These are phyloP conservation scores for Ascochyta viciae-villosae DNA, from an alignment of 2,329 filamentous ascomycete species.

Conservation along the genomic window DNA sequence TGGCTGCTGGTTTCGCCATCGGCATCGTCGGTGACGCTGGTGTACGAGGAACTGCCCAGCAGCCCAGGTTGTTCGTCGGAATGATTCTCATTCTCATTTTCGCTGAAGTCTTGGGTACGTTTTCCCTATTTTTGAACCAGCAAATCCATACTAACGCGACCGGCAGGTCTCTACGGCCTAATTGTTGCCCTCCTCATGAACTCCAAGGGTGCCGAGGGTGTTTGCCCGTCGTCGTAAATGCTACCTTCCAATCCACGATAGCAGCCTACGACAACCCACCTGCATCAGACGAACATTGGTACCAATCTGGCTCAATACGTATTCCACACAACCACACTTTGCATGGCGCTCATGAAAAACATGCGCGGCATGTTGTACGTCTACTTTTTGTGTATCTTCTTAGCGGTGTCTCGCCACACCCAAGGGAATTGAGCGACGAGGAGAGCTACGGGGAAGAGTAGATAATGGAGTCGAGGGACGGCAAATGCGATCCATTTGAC, in stretches of 20 bases:
- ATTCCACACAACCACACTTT: slow-evolving; percentile 30
- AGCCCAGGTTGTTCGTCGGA: slow-evolving; percentile 88
- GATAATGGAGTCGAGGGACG: slow-evolving; percentile 43
- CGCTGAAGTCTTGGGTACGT: slow-evolving; percentile 94
- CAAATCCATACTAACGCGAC: neutral
- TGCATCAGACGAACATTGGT: slow-evolving; percentile 35
- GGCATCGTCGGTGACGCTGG: slow-evolving; percentile 76
- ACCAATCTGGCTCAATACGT: slow-evolving; percentile 27
- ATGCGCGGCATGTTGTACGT: slow-evolving; percentile 45
- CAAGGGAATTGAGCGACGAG: slow-evolving; percentile 9
- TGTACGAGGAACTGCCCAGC: slow-evolving; percentile 85
- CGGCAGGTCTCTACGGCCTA: slow-evolving; percentile 91
- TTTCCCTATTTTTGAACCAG: neutral
- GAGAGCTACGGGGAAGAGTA: slow-evolving; percentile 28
- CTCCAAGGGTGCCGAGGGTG: slow-evolving; percentile 70
- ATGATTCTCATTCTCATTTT: slow-evolving; percentile 99
- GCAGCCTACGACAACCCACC: slow-evolving; percentile 41
- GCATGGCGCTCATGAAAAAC: slow-evolving; percentile 35
- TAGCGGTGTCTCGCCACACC: slow-evolving; percentile 20
- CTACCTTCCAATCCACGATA: slow-evolving; percentile 18
- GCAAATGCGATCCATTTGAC: slow-evolving; percentile 45
- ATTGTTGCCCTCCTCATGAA: slow-evolving; percentile 99
- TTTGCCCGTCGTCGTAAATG: slow-evolving; percentile 24
- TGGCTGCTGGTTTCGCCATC: slow-evolving; percentile 85
- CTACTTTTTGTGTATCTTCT: slow-evolving; percentile 46